Evolutionary conservation across 768 basidiomycete genomes (phyloP).

Genomic region (Suillus lakei): DNA sequence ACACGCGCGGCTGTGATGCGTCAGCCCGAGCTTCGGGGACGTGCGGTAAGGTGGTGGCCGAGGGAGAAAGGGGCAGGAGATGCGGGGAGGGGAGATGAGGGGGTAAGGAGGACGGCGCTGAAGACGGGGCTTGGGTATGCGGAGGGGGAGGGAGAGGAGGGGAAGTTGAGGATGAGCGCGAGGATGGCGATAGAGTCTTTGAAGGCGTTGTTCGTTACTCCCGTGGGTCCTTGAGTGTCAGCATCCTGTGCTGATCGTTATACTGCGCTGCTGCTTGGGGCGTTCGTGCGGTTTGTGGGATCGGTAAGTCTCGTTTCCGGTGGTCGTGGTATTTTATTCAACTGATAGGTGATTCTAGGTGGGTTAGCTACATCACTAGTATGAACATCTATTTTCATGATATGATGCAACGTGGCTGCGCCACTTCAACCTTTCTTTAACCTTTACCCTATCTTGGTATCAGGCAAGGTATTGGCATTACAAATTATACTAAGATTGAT

Average conservation of each 20-base stretch:
- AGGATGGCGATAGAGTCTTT: slow-evolving; percentile 32
- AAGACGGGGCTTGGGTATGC: slow-evolving; percentile 48
- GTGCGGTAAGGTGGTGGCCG: slow-evolving; percentile 59
- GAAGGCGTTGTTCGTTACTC: slow-evolving; percentile 24
- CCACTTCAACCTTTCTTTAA: no score
- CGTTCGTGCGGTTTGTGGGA: not conserved
- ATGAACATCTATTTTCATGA: no score
- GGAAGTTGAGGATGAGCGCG: slow-evolving; percentile 28
- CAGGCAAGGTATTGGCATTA: no score
- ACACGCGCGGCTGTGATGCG: slow-evolving; percentile 63
- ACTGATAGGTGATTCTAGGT: not conserved
- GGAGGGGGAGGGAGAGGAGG: slow-evolving; percentile 26
- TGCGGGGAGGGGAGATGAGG: slow-evolving; percentile 50
- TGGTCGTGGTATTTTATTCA: not conserved
- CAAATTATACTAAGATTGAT: no score
- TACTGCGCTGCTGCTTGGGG: no score
- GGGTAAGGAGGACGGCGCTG: slow-evolving; percentile 51
- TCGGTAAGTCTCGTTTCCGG: not conserved
- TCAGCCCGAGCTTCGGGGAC: slow-evolving; percentile 48
- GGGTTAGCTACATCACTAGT: not conserved
- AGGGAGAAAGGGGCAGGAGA: slow-evolving; percentile 57
- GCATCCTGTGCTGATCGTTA: no score
- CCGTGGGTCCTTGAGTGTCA: not conserved
- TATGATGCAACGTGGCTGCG: no score
- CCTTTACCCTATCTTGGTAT: no score